Evolutionary conservation across 139 green algal species (phyloP).

Genomic region (Astrephomene gubernaculifera): DNA sequence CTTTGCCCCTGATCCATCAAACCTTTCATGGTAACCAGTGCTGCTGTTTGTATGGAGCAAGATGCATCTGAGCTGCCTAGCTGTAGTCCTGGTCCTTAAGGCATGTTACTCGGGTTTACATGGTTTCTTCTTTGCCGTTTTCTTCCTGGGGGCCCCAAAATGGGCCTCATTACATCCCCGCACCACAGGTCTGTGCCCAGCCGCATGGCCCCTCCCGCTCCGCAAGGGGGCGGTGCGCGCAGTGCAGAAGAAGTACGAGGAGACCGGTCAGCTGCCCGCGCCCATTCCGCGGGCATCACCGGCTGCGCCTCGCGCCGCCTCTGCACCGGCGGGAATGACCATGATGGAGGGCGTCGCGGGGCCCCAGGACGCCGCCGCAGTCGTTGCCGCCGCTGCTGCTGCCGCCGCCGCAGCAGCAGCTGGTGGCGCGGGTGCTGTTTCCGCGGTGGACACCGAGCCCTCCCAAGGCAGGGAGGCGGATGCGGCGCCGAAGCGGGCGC

Average conservation of each 20-base stretch:
- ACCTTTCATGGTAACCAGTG: too few species aligned
- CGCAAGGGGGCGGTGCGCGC: constrained; percentile 30
- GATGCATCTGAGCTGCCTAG: too few species aligned
- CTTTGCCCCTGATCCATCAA: too few species aligned
- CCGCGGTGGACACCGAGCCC: not conserved
- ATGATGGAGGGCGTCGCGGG: not conserved
- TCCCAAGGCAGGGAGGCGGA: not conserved
- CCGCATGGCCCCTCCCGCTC: constrained; percentile 47
- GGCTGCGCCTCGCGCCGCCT: not conserved
- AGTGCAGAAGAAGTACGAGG: constrained; percentile 33
- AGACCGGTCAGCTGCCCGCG: constrained; percentile 25
- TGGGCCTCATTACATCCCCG: too few species aligned
- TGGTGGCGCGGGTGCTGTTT: not conserved
- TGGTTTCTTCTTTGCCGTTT: too few species aligned
- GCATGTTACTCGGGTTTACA: too few species aligned
- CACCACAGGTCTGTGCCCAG: constrained; percentile 48
- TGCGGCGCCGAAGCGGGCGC: not conserved
- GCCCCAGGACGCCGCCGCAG: not conserved
- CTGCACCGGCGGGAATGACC: not conserved
- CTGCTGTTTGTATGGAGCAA: too few species aligned
- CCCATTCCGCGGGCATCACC: not conserved
- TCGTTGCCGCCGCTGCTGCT: not conserved
- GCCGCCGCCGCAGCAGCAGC: not conserved
- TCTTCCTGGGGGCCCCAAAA: too few species aligned
- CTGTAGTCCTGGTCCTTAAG: too few species aligned